Evolutionary conservation across 2,329 filamentous ascomycete species (phyloP).

Genomic region (Aspergillus pseudonomiae): DNA sequence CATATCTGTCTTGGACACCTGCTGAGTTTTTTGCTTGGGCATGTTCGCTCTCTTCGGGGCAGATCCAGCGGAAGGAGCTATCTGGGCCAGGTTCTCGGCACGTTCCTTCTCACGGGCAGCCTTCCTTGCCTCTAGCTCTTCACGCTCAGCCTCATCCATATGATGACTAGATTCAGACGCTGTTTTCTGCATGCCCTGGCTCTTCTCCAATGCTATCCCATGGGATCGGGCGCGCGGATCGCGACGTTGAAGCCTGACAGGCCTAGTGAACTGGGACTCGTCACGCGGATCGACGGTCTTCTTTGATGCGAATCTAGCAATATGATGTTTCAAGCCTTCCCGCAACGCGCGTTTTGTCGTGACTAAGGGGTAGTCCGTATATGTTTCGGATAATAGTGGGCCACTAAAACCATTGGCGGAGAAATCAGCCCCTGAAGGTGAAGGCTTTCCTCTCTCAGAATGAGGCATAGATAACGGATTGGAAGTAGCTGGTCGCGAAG

Average conservation of each 20-base stretch:
- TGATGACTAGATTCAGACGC: slow-evolving; percentile 44
- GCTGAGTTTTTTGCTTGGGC: slow-evolving; percentile 78
- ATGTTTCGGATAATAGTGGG: slow-evolving; percentile 42
- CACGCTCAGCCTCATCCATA: slow-evolving; percentile 68
- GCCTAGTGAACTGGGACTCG: slow-evolving; percentile 80
- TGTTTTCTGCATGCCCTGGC: slow-evolving; percentile 42
- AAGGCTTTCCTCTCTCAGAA: slow-evolving; percentile 24
- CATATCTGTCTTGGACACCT: slow-evolving; percentile 80
- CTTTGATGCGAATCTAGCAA: slow-evolving; percentile 77
- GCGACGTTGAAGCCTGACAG: slow-evolving; percentile 84
- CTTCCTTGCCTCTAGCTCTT: slow-evolving; percentile 60
- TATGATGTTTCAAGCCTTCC: slow-evolving; percentile 80
- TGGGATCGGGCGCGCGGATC: slow-evolving; percentile 69
- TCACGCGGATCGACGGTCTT: slow-evolving; percentile 69
- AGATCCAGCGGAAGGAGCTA: slow-evolving; percentile 76
- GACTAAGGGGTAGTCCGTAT: slow-evolving; percentile 68
- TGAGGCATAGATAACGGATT: slow-evolving; percentile 22
- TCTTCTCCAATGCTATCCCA: slow-evolving; percentile 57
- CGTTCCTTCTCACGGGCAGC: slow-evolving; percentile 83
- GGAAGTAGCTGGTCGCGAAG: slow-evolving; percentile 24
- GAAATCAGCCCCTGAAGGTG: slow-evolving; percentile 32
- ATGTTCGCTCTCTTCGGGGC: slow-evolving; percentile 69
- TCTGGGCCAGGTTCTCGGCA: slow-evolving; percentile 86
- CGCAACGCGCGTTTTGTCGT: slow-evolving; percentile 80
- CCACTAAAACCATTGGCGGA: slow-evolving; percentile 48